Evolutionary conservation across 371 early-diverging fungal species (phyloP).

Genomic region (Haplosporangium sp.): DNA sequence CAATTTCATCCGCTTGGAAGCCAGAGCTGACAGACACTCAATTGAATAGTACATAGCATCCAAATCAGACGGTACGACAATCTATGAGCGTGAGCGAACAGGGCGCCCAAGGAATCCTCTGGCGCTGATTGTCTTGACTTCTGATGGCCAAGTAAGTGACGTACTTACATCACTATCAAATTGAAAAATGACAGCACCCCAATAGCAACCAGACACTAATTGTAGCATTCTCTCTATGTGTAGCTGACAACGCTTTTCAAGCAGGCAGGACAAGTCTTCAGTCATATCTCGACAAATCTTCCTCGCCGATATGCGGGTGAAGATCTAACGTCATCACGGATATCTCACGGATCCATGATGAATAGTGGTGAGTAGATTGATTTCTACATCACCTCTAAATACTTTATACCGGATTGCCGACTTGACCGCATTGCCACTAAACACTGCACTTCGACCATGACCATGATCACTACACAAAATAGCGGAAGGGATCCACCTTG

Average conservation of each 20-base stretch:
- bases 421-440: too few relatives aligned
- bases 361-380: conserved; percentile 23
- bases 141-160: conserved; percentile 38
- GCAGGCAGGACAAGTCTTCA: conserved; percentile 37
- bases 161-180: not conserved
- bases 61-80: conserved; percentile 30
- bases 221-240: not conserved
- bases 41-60: conserved; percentile 35
- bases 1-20: too few relatives aligned
- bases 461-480: not conserved
- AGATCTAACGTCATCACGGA: conserved; percentile 36
- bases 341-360: conserved; percentile 53
- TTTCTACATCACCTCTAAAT: not conserved
- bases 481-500: conserved; percentile 44
- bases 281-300: conserved; percentile 33
- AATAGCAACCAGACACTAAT: not conserved
- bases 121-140: conserved; percentile 32
- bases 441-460: too few relatives aligned
- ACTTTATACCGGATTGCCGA: not conserved
- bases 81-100: conserved; percentile 43
- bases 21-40: too few relatives aligned
- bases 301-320: conserved; percentile 28
- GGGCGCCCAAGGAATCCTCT: conserved; percentile 32
- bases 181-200: too few relatives aligned
- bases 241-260: conserved; percentile 42